Base-by-base conservation (phyloP, 495 filamentous ascomycete genomes). In the Penicillium maclennaniae region DNA sequence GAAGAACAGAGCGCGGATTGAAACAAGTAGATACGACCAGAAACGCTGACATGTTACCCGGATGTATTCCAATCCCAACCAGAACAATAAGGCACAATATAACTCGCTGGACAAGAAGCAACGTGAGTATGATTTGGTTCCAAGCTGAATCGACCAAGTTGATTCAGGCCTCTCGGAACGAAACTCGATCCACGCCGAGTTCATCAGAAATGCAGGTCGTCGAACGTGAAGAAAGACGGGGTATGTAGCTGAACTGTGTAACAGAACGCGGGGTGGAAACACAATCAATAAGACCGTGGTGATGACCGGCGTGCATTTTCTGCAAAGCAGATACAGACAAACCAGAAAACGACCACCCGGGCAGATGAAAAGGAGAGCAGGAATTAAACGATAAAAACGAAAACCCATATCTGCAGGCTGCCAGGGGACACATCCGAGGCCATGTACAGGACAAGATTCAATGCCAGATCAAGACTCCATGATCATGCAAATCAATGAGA, bases 391-490 rank as follows among this genome's bases (percentile, higher is more conserved):
- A 56, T 53, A 63, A 60, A 60, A 52, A 58, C 26, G 52, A 46
- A 53, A 60, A 60, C 61, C 56, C 61, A 63, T 62, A 56, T 64
- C 65, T 63, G 51, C 56, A 56, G 51, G 28, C 52, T 51, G 39
- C 51, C 31, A 54, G 42, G 47, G 47, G 39, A 57, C 63, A 47
- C 49, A 63, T 64, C 52, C 61, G 52, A 60, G 59, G 60, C 58
- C 70, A 75, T 74, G 62, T 72, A 74, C 68, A 75, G 59, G 52
- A 55, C 51, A 56, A 59, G 41, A 66, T 60, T 51, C 56, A 34
- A 68, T 66, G 62, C 59, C 60, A 65, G 63, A 70, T 70, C 67
- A 68, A 62, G 70, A 75, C 70, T 70, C 70, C 69, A 69, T 62
- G 61, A 70, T 68, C 69, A 75, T 73, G 70, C 70, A 53, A 55